Base-by-base conservation (phyloP, 2,329 filamentous ascomycete genomes). In the Sclerotinia glacialis region DNA sequence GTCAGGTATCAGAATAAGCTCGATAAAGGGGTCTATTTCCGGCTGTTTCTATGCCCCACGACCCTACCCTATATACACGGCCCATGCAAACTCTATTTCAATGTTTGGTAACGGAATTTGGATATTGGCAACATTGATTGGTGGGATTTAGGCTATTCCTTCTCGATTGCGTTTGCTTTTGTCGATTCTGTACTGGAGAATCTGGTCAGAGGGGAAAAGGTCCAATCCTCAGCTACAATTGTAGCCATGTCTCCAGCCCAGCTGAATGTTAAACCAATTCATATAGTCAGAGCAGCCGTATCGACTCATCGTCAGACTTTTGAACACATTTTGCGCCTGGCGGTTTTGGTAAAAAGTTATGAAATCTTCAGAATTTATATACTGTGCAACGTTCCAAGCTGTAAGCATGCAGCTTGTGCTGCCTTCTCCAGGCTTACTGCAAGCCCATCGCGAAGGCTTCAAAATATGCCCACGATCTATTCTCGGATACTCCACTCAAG, bases 251-350 rank as follows among this genome's bases (percentile, higher is more conserved):
- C 21, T 60, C 18, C 12, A 49, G 28, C 44, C 21, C 16, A 60
- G 44, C 58, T 60, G 28, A 37, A 49, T 37, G 21, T 60, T n/a
- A 60, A 46, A 60, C n/a, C 18, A 44, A 49, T n/a, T 47, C 42
- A 60, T 34, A 28, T 11, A 44, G 16, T 58, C 8, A 44, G 23
- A 44, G 9, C 5, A 44, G 40, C 23, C 16, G 9, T 60, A n/a
- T 14, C 9, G 6, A 47, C 23, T 60, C 14, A 60, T 14, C 7
- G 8, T 26, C 21, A 37, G 44, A 31, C 44, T 60, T 28, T 18
- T 31, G 47, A 9, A 18, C n/a, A 44, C 14, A 53, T 53, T 14
- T 34, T 23, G 18, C 50, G 18, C 28, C 11, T 12, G 26, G 4
- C 6, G 47, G 28, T 9, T 16, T 46, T 26, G 37, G 12, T 21